Conservation (phyloP, 2,329 filamentous ascomycete species). For the Epichloe gansuensis region DNA sequence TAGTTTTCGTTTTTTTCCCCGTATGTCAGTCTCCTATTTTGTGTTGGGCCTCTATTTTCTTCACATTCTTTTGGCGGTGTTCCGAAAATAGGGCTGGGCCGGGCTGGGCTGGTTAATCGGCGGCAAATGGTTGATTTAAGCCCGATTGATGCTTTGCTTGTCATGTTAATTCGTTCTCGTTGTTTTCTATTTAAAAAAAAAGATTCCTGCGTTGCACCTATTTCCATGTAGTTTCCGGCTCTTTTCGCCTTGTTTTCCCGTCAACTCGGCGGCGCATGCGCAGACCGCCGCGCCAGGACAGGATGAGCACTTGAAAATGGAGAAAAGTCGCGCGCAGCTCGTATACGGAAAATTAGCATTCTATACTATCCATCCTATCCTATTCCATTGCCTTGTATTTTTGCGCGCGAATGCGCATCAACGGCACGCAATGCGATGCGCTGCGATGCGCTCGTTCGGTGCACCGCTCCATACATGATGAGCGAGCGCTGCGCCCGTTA, state of each 20-base stretch:
- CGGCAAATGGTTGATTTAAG: neutral
- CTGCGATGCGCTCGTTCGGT: neutral
- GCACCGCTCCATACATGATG: no score
- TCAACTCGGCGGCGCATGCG: no score
- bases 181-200: neutral
- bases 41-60: neutral
- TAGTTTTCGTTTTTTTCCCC: neutral
- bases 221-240: no score
- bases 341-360: no score
- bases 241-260: no score
- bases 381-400: neutral
- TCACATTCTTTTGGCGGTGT: neutral
- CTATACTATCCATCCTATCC: neutral
- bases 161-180: neutral
- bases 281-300: no score
- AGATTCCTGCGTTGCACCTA: no score
- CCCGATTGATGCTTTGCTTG: neutral
- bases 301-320: no score
- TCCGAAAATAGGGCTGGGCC: no score
- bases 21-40: no score
- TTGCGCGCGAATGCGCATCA: neutral
- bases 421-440: neutral
- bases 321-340: no score
- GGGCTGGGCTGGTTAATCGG: neutral
- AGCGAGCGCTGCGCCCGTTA: no score